Base-by-base conservation (phyloP, 495 filamentous ascomycete species). In the Xylaria flabelliformis region DNA sequence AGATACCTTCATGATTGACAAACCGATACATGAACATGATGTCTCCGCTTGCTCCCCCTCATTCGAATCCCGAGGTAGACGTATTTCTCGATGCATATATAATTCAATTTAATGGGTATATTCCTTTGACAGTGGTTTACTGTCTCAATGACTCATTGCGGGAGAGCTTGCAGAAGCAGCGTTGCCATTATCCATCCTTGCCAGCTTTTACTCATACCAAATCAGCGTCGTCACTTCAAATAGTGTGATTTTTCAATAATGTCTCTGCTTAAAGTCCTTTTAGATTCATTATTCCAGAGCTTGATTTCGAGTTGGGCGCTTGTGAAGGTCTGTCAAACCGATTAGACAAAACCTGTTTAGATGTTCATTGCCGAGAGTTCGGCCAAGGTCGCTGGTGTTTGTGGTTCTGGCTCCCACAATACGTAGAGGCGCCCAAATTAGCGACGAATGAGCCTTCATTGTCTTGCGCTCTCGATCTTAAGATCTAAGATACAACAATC, bases 361-460 rank as follows among this genome's bases (percentile, higher is more conserved):
- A 10, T 55, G 24, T 55, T 55, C 24, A 56, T 56, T 26, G 53
- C 12, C 19, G 8, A 34, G 8, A 24, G 7, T 61, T 64, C n/a
- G 61, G 61, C 21, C 44, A 29, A 64, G 7, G 34, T 64, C n/a
- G 39, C 39, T 2, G 2, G n/a, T 42, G 21, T 29, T 4, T 29
- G 36, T n/a, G 61, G 13, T 65, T 48, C 63, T 65, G 32, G 63
- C 63, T 34, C 7, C 42, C n/a, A 53, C 19, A 56, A 26, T 50
- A 67, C n/a, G 39, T 42, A 56, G 39, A 51, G 51, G 58, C 58
- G 17, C 39, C 42, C 46, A 72, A 50, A 61, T 66, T 55, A 67
- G 70, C 63, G 70, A 72, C 53, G 63, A 61, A 65, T 39, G 51
- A n/a, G 70, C 62, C 63, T 66, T 51, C 41, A 72, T 72, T 72